phyloP scores from a whole-genome alignment of 1,139 yeast genomes.

The Candida smagusa region DNA sequence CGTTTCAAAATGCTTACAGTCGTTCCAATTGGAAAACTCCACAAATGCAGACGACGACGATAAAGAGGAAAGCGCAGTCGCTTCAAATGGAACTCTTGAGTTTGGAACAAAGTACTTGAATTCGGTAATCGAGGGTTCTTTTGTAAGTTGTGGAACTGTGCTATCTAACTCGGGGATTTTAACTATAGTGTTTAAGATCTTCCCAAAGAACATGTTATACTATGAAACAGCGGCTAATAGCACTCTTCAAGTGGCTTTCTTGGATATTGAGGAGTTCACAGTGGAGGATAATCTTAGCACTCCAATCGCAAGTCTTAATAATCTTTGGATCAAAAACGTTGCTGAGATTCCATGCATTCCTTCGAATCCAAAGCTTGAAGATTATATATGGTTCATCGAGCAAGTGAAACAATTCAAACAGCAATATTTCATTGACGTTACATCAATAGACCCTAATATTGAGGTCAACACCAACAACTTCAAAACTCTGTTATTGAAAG shows the following conservation, averaged over 20 bases:
- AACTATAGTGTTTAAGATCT: slow-evolving; percentile 23
- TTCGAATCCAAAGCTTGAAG: slow-evolving; percentile 12
- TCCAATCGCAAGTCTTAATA: slow-evolving; percentile 15
- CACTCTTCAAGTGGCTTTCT: slow-evolving; percentile 21
- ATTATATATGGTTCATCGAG: slow-evolving; percentile 15
- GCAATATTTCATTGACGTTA: slow-evolving; percentile 10
- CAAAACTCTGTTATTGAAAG: slow-evolving; percentile 12
- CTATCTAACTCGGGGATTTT: slow-evolving; percentile 21
- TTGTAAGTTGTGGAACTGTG: slow-evolving; percentile 25
- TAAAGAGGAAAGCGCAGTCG: slow-evolving; percentile 5
- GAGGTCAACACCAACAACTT: slow-evolving; percentile 5
- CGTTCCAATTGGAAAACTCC: slow-evolving; percentile 27
- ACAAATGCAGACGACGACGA: slow-evolving; percentile 18
- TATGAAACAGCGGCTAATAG: slow-evolving; percentile 28
- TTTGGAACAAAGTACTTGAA: slow-evolving; percentile 18
- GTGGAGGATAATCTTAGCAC: slow-evolving; percentile 4
- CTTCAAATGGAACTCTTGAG: slow-evolving; percentile 8
- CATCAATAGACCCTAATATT: background rate
- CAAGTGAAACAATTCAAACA: slow-evolving; percentile 19
- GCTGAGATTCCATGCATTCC: slow-evolving; percentile 23
- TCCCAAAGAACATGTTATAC: slow-evolving; percentile 28
- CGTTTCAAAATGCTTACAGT: slow-evolving; percentile 20
- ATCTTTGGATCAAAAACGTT: slow-evolving; percentile 16
- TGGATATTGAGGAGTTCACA: slow-evolving; percentile 8
- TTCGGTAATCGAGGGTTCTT: slow-evolving; percentile 25